Percentiles rank a stretch among this genome's conserved stretches.
These are phyloP conservation scores for Gynochthodes officinalis DNA, from an alignment of 257 asterid species.

Conservation along the genomic window DNA sequence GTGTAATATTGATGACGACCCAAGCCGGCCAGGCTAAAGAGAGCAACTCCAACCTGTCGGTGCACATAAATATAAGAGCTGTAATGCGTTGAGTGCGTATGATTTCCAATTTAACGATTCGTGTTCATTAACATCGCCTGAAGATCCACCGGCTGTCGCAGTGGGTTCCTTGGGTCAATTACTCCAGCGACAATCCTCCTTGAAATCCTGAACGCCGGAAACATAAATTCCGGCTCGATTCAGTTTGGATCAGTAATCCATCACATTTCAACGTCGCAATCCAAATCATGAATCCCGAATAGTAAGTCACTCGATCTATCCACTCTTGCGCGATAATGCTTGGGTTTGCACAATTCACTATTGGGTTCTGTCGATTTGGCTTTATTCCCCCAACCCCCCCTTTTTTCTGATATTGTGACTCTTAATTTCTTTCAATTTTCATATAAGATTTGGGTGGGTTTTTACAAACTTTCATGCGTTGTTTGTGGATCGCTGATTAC, in stretches of 20 bases:
- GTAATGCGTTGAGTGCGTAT: not conserved
- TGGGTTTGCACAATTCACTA: not conserved
- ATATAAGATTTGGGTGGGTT: not conserved
- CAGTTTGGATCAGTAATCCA: constrained; percentile 5
- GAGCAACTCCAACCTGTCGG: constrained; percentile 11
- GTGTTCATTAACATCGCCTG: not conserved
- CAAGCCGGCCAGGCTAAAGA: not conserved
- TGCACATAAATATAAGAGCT: constrained; percentile 14
- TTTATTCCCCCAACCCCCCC: too few relatives aligned
- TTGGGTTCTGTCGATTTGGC: too few relatives aligned
- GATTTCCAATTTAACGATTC: not conserved
- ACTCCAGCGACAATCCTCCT: constrained; percentile 16
- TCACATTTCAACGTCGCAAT: not conserved
- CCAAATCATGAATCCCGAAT: constrained; percentile 38
- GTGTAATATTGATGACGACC: constrained; percentile 7
- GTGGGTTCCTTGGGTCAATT: not conserved
- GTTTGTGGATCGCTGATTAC: not conserved
- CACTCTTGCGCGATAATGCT: not conserved
- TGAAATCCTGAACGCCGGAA: constrained; percentile 22
- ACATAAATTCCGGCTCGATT: constrained; percentile 13
- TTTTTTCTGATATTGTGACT: not conserved
- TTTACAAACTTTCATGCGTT: not conserved
- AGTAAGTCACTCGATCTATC: constrained; percentile 31
- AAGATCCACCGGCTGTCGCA: constrained; percentile 2
- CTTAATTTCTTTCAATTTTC: not conserved